Percentiles rank a stretch among this genome's conserved stretches.
phyloP scores from a whole-genome alignment of 257 asterid species.

The Salvia miltiorrhiza region DNA sequence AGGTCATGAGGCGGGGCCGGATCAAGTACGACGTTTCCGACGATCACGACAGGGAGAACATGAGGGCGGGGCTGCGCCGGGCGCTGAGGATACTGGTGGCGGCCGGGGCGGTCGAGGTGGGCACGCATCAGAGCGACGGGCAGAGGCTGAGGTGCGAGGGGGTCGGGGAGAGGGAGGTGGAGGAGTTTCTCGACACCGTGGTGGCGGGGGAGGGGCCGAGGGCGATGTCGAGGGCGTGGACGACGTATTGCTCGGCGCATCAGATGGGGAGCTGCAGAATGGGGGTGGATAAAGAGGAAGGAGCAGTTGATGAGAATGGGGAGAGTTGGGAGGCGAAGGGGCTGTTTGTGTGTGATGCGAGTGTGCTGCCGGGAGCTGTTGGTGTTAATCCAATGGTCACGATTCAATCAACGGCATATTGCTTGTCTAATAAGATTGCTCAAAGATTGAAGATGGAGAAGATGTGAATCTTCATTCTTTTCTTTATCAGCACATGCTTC shows the following conservation, averaged over 20 bases:
- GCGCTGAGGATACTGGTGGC: slow-evolving; percentile 61
- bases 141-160: slow-evolving; percentile 55
- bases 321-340: slow-evolving; percentile 94
- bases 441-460: slow-evolving; percentile 42
- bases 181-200: slow-evolving; percentile 55
- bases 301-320: slow-evolving; percentile 81
- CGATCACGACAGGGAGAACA: slow-evolving; percentile 46
- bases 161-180: slow-evolving; percentile 33
- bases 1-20: slow-evolving; percentile 47
- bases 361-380: slow-evolving; percentile 74
- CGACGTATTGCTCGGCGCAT: slow-evolving; percentile 72
- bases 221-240: slow-evolving; percentile 48
- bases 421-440: slow-evolving; percentile 56
- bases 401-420: slow-evolving; percentile 60
- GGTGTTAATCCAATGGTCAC: slow-evolving; percentile 98
- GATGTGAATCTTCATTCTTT: background rate
- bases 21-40: slow-evolving; percentile 34
- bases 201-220: slow-evolving; percentile 57
- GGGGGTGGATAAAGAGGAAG: slow-evolving; percentile 49
- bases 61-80: slow-evolving; percentile 43
- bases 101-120: slow-evolving; percentile 86
- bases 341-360: slow-evolving; percentile 75
- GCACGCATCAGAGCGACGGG: slow-evolving; percentile 76
- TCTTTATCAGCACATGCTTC: no score
- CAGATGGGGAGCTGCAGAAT: slow-evolving; percentile 95